These are phyloP conservation scores for Senecio squalidus DNA, from an alignment of 140 eudicot genomes.

Conservation along the genomic window DNA sequence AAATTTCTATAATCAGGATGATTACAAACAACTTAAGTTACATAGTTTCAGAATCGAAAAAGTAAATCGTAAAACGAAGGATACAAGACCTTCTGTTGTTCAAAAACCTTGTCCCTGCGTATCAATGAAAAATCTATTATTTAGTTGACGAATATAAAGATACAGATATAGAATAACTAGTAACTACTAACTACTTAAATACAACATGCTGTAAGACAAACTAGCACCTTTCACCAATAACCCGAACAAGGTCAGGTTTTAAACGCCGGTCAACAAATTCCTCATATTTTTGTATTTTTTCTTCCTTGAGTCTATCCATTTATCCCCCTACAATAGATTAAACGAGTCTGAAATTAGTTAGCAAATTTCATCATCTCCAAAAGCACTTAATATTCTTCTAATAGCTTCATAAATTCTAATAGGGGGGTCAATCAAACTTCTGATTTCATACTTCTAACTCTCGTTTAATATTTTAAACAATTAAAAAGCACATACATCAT, in stretches of 20 bases:
- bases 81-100: slow-evolving; percentile 90
- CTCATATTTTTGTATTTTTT: slow-evolving; percentile 64
- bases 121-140: neutral
- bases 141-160: neutral
- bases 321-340: slow-evolving; percentile 16
- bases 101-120: slow-evolving; percentile 92
- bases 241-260: slow-evolving; percentile 86
- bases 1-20: neutral
- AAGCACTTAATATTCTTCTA: too few species aligned
- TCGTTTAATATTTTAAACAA: too few species aligned
- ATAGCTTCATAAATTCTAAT: too few species aligned
- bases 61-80: slow-evolving; percentile 30
- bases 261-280: slow-evolving; percentile 80
- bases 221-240: slow-evolving; percentile 67
- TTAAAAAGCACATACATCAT: too few species aligned
- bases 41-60: neutral
- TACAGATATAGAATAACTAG: neutral
- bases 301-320: slow-evolving; percentile 56
- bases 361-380: too few species aligned
- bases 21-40: neutral
- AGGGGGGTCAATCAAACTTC: too few species aligned
- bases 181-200: neutral
- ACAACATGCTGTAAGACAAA: neutral
- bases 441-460: too few species aligned
- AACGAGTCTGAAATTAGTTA: neutral